phyloP scores from a whole-genome alignment of 1,139 yeast genomes.

The Suhomyces bolitotheri region DNA sequence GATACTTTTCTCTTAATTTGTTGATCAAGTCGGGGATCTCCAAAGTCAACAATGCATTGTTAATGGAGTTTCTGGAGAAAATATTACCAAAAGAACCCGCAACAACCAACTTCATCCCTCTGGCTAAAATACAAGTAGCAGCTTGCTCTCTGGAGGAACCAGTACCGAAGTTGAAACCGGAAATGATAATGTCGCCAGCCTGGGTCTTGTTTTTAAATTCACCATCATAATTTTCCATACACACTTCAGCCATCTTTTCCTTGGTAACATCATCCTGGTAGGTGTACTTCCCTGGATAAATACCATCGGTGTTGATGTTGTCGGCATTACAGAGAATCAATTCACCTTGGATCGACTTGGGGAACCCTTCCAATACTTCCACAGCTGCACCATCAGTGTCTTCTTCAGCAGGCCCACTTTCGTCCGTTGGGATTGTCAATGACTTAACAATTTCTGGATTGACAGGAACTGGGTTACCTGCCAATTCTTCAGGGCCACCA shows the following conservation, averaged over 20 bases:
- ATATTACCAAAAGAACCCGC: slow-evolving; percentile 98
- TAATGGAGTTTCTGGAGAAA: slow-evolving; percentile 91
- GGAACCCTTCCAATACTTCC: slow-evolving; percentile 86
- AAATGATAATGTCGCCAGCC: slow-evolving; percentile 84
- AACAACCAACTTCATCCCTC: slow-evolving; percentile 89
- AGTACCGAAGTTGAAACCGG: slow-evolving; percentile 96
- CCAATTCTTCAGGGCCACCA: slow-evolving; percentile 86
- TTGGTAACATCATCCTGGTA: slow-evolving; percentile 95
- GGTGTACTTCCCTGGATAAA: slow-evolving; percentile 97
- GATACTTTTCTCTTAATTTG: slow-evolving; percentile 69
- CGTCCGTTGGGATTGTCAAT: slow-evolving; percentile 33
- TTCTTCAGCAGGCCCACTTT: slow-evolving; percentile 25
- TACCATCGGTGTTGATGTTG: slow-evolving; percentile 97
- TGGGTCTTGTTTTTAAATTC: slow-evolving; percentile 80
- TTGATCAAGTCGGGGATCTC: slow-evolving; percentile 88
- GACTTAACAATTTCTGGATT: slow-evolving; percentile 51
- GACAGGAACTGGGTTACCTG: slow-evolving; percentile 53
- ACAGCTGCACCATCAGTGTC: slow-evolving; percentile 43
- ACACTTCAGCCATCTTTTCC: slow-evolving; percentile 96
- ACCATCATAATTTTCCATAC: slow-evolving; percentile 97
- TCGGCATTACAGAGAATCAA: slow-evolving; percentile 94
- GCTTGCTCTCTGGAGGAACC: slow-evolving; percentile 99
- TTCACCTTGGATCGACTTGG: slow-evolving; percentile 85
- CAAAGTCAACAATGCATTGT: slow-evolving; percentile 88
- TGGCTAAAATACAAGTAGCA: slow-evolving; percentile 92